Conservation (phyloP, 129 eudicot species). For the Solidago caesia region DNA sequence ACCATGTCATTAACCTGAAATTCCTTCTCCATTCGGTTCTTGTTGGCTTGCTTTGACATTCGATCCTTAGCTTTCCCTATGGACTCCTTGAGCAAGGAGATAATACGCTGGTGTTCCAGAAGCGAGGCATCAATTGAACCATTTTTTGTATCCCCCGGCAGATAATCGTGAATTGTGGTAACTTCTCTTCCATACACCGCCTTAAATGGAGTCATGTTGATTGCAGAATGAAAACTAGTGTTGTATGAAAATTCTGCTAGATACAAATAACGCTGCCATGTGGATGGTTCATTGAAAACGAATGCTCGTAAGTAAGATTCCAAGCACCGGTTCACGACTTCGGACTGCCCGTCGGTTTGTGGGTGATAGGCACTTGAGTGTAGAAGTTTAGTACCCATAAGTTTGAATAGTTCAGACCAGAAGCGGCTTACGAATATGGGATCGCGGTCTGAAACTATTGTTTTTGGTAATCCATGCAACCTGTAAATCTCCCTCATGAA, state of each 20-base stretch:
- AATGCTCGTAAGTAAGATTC: background rate
- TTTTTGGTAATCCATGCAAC: background rate
- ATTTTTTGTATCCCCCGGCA: background rate
- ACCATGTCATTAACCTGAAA: background rate
- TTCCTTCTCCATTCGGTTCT: background rate
- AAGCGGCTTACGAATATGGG: background rate
- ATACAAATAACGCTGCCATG: background rate
- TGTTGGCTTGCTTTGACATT: background rate
- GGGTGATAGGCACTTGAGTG: slow-evolving; percentile 2
- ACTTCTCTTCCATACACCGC: slow-evolving; percentile 2
- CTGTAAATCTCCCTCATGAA: background rate
- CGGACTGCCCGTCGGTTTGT: too few relatives aligned
- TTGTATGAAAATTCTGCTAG: background rate
- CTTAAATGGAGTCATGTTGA: slow-evolving; percentile 12
- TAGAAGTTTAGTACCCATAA: background rate
- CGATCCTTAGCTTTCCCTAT: background rate
- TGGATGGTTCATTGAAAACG: background rate
- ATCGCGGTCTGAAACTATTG: too few relatives aligned
- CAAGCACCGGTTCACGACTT: background rate
- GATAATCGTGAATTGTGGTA: background rate
- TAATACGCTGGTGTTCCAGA: background rate
- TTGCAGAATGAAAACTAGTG: background rate
- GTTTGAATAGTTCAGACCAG: background rate
- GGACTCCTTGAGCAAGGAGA: background rate
- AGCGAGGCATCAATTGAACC: slow-evolving; percentile 7